A percentile compares a stretch with the other conserved stretches of the same genome.
Evolutionary conservation across 2,329 filamentous ascomycete genomes (phyloP).

Genomic region (Alternaria sp.): DNA sequence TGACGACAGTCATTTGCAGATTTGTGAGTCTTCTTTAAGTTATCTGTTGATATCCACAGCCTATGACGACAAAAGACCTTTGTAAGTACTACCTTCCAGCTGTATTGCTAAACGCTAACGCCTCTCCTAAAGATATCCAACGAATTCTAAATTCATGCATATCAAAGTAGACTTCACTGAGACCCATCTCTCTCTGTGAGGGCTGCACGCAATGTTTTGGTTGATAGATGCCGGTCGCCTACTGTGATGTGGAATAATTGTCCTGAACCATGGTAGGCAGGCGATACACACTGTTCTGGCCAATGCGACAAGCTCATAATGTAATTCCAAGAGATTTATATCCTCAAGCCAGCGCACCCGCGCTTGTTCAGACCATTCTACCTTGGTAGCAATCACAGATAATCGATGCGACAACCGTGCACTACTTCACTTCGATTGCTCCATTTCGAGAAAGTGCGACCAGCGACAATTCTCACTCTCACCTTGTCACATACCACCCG

Average conservation of each 20-base stretch:
- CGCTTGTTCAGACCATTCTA: too few relatives aligned
- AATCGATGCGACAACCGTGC: background rate
- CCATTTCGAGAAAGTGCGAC: background rate
- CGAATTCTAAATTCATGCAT: too few relatives aligned
- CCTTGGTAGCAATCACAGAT: background rate
- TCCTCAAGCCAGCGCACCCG: background rate
- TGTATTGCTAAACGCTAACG: too few relatives aligned
- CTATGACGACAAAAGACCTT: too few relatives aligned
- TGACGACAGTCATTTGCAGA: background rate
- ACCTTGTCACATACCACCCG: background rate
- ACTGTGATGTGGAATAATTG: background rate
- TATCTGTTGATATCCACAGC: too few relatives aligned
- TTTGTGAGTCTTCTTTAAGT: too few relatives aligned
- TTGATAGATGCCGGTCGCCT: background rate
- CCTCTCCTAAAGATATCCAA: too few relatives aligned
- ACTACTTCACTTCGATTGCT: background rate
- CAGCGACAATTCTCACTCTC: background rate
- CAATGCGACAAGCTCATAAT: background rate
- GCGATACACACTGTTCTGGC: background rate
- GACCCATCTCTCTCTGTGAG: background rate
- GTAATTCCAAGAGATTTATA: background rate
- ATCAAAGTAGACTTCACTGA: too few relatives aligned
- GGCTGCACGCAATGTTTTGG: background rate
- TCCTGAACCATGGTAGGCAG: background rate
- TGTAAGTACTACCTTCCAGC: too few relatives aligned